These are phyloP conservation scores for Picochlorum sp. DNA, from an alignment of 139 green algal genomes.

Conservation along the genomic window DNA sequence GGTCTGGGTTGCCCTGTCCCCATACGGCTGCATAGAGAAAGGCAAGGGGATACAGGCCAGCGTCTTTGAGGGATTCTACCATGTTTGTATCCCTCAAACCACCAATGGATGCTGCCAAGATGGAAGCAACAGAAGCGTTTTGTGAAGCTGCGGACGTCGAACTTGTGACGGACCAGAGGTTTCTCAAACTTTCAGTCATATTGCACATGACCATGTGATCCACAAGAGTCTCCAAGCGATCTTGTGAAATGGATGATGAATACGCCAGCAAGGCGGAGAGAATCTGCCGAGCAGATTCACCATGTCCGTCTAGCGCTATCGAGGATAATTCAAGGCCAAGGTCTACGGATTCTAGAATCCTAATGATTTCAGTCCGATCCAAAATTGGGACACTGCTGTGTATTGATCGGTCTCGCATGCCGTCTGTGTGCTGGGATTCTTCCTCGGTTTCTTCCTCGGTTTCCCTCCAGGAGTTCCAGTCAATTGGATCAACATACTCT, in stretches of 20 bases:
- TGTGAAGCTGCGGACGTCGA: slow-evolving; percentile 1
- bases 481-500: slow-evolving; percentile 11
- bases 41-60: background rate
- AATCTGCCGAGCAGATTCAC: slow-evolving; percentile 19
- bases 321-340: background rate
- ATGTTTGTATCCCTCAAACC: background rate
- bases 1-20: slow-evolving; percentile 2
- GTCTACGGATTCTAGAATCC: slow-evolving; percentile 1
- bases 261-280: slow-evolving; percentile 24
- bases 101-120: slow-evolving; percentile 1
- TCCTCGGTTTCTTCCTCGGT: background rate
- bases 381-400: background rate
- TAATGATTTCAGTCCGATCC: background rate
- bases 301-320: slow-evolving; percentile 1
- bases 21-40: slow-evolving; percentile 1
- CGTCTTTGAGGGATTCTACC: background rate
- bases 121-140: background rate
- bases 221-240: slow-evolving; percentile 17
- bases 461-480: slow-evolving; percentile 19
- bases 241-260: slow-evolving; percentile 13
- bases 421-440: slow-evolving; percentile 15
- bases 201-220: slow-evolving; percentile 18
- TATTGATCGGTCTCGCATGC: no score
- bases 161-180: slow-evolving; percentile 10
- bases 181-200: slow-evolving; percentile 33